Evolutionary conservation across 768 basidiomycete genomes (phyloP), one percentile per base, ranked within the genome.

Genomic region (Psilocybe cubensis): DNA sequence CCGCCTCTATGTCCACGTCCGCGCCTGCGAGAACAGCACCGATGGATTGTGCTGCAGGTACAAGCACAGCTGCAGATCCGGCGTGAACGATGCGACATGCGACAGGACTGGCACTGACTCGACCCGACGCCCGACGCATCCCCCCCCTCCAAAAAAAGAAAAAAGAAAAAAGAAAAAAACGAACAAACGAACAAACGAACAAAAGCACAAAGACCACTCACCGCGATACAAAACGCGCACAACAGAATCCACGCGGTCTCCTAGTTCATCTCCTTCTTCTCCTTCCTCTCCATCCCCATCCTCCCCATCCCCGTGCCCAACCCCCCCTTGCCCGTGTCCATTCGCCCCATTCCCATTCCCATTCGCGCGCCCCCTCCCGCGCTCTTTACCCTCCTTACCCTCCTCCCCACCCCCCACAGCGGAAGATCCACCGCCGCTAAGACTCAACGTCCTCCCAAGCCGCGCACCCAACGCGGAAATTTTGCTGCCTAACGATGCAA

Each of bases 391-490:
- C 18, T 20, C 8, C 12, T 5, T 6, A 3, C n/a, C 8, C 12
- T 12, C 20, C 12, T 4, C 8, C 20, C 6, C 10, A 44, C 4
- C 40, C 42, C 3, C 45, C 24, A n/a, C 14, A 20, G 12, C 41
- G 17, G 14, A 31, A 1, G 40, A 25, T 9, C 18, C 21, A 14
- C 12, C 23, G 10, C 52, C 51, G n/a, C 29, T 27, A n/a, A 45
- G 25, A 44, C 43, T 58, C 18, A 65, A 51, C 12, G 59, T 55
- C 20, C 64, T 48, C 12, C 41, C 47, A n/a, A 66, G 29, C 21
- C 56, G 54, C 4, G 62, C 64, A 17, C 64, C 64, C 1, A 66
- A n/a, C 1, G 64, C 62, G 5, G 62, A 56, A 28, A 66, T 63
- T 40, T 60, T 57, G 38, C 43, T 54, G 5, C 52, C 25, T n/a